Evolutionary conservation across 2,329 filamentous ascomycete genomes (phyloP), one percentile per base, ranked within the genome.

Genomic region (Exophiala sp.): DNA sequence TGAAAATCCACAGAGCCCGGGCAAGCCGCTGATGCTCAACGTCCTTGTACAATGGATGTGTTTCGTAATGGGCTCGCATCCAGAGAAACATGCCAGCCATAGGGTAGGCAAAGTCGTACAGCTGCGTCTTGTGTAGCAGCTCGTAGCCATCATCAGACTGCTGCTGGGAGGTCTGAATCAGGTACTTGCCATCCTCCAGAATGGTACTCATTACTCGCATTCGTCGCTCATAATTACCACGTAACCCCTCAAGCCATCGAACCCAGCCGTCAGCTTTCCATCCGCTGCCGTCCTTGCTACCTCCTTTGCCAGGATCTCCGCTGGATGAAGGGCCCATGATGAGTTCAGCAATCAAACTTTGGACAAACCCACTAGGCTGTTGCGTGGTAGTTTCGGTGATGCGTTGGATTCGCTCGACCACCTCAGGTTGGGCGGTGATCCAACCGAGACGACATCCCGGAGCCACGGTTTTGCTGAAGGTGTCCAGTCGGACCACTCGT

Each of bases 11-110:
- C 18, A 94, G 71, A 0, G 84, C 86, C 13, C 71, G 73, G 2
- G 79, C 73, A 1, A 95, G 74, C 19, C 74, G 70, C 8, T 76
- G 65, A 0, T 77, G 74, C 43, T 76, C 70, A 16, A 85, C 70
- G 35, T 71, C 64, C 21, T 67, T 66, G 65, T 73, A 82, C 89
- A 85, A 64, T 81, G 76, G 53, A 93, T 69, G 48, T 79, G 76
- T 53, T 16, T 58, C 50, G 22, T 53, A 84, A 63, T 82, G 75
- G 50, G 94, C 68, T 44, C 80, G 76, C 2, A 95, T 62, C 90
- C 90, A 96, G 48, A 94, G 69, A 66, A 95, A 96, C 89, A 96
- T 96, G 63, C 90, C 90, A 29, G 83, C 90, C 22, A 85, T 79
- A 1, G 90, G 89, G 76, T 86, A 88, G 59, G 78, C 69, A 64